Conservation (phyloP, 495 filamentous ascomycete genomes). For the Penicillium lagena region DNA sequence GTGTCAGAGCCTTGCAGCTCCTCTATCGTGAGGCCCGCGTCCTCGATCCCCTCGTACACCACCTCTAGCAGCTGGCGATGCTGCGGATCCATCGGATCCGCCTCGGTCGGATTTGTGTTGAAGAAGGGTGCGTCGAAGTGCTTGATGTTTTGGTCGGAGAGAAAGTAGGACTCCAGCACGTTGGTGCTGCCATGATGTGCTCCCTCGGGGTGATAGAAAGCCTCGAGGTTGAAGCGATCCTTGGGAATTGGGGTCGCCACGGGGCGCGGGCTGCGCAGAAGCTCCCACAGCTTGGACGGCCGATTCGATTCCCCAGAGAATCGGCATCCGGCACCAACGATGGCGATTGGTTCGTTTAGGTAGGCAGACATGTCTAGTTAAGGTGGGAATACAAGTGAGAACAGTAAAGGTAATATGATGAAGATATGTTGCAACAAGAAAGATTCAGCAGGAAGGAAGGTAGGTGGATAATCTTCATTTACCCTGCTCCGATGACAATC, state of each 20-base stretch:
- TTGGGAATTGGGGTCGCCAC: conserved; percentile 28
- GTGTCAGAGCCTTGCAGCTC: conserved; percentile 42
- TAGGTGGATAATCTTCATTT: too few relatives aligned
- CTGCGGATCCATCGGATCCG: conserved; percentile 45
- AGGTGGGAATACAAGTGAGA: too few relatives aligned
- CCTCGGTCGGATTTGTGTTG: conserved; percentile 50
- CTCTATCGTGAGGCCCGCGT: conserved; percentile 36
- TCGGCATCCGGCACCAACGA: conserved; percentile 41
- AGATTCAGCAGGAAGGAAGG: too few relatives aligned
- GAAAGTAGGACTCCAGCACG: conserved; percentile 35
- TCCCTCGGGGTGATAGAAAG: conserved; percentile 31
- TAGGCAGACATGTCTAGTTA: too few relatives aligned
- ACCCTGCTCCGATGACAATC: too few relatives aligned
- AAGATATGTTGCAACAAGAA: too few relatives aligned
- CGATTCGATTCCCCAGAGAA: conserved; percentile 44
- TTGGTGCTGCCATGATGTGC: conserved; percentile 32
- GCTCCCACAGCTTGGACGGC: conserved; percentile 30
- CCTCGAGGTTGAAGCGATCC: conserved; percentile 32
- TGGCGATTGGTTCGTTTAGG: conserved; percentile 32
- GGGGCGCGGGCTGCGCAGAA: conserved; percentile 25
- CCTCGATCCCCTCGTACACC: conserved; percentile 55
- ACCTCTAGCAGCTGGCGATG: conserved; percentile 50
- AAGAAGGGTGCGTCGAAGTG: conserved; percentile 53
- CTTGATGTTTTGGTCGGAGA: conserved; percentile 32
- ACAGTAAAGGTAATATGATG: too few relatives aligned